Evolutionary conservation across 2,329 filamentous ascomycete species (phyloP).

Genomic region (Cercospora berteroae): DNA sequence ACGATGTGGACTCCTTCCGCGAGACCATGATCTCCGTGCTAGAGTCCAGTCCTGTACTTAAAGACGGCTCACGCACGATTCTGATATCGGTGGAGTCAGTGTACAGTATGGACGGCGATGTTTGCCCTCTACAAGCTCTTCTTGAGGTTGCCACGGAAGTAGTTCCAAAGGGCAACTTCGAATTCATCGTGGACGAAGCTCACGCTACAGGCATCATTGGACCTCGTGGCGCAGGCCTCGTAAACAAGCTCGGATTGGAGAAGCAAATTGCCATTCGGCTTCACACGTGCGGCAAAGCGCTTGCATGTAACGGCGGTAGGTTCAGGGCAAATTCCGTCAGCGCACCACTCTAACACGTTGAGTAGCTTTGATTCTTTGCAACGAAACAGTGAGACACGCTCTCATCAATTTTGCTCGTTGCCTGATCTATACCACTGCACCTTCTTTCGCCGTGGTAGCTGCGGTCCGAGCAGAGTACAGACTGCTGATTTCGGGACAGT

Average conservation of each 20-base stretch:
- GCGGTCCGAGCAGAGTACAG: not conserved
- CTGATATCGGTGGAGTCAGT: conserved; percentile 4
- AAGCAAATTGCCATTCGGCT: conserved; percentile 9
- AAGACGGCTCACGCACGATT: not conserved
- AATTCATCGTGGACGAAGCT: conserved; percentile 13
- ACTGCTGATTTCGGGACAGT: not conserved
- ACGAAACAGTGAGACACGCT: not conserved
- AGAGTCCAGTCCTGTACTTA: not conserved
- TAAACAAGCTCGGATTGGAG: conserved; percentile 5
- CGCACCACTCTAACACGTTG: no score
- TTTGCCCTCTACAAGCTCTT: conserved; percentile 75
- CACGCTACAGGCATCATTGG: conserved; percentile 9
- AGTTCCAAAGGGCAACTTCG: conserved; percentile 6
- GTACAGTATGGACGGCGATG: conserved; percentile 49
- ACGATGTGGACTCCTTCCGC: conserved; percentile 1
- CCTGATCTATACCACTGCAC: conserved; percentile 7
- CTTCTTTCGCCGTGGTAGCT: not conserved
- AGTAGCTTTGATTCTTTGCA: conserved; percentile 6
- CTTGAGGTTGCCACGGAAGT: conserved; percentile 53
- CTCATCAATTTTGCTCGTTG: conserved; percentile 3
- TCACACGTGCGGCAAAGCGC: conserved; percentile 7
- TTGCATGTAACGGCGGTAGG: not conserved
- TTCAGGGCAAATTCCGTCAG: no score
- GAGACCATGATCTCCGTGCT: not conserved
- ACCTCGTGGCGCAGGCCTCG: not conserved